Evolutionary conservation across 345 rosid species (phyloP), one percentile per base, ranked within the genome.

Genomic region (Toxicodendron radicans): DNA sequence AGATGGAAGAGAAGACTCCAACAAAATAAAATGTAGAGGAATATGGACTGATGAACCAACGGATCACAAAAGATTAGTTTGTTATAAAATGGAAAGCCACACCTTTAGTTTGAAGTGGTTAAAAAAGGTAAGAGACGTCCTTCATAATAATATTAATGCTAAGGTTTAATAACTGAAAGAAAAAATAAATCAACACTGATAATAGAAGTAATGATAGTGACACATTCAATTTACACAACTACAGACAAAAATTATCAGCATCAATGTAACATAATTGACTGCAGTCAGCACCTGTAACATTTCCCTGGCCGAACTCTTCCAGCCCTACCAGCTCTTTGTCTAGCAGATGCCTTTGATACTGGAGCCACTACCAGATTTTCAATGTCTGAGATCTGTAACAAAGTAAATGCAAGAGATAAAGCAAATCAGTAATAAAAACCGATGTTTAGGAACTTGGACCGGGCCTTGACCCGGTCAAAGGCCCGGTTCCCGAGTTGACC

Each of bases 321-420:
- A 71, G 99, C 98, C 79, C 99, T 90, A 73, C 99, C 99, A 78
- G 99, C 85, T 80, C 99, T 90, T 82, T 95, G 99, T 62, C 90
- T 89, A 62, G 99, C 97, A 78, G 99, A 95, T 70, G 99, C 99
- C 81, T 93, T 93, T 52, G 98, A 93, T 80, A 93, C 91, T 59
- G 99, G 96, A 63, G 98, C 93, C 70, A 95, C 93, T 43, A 95
- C 89, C 69, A 95, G 93, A 85, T 86, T 93, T 83, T 95, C 97
- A 49, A 95, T 90, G 74, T 95, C 97, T 58, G 99, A 83, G 56
- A 95, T 86, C 99, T 95, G 85, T 54, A 81, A 70, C 63, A 64
- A 60, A 61, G 64, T 58, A 67, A 30, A 73, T 32, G 62, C 11
- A 12, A 5, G 2, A 30, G 54, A 64, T 58, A 58, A 46, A 21